Conservation (phyloP, 805 yeast genomes). For the Monosporozyma yasuniensis region DNA sequence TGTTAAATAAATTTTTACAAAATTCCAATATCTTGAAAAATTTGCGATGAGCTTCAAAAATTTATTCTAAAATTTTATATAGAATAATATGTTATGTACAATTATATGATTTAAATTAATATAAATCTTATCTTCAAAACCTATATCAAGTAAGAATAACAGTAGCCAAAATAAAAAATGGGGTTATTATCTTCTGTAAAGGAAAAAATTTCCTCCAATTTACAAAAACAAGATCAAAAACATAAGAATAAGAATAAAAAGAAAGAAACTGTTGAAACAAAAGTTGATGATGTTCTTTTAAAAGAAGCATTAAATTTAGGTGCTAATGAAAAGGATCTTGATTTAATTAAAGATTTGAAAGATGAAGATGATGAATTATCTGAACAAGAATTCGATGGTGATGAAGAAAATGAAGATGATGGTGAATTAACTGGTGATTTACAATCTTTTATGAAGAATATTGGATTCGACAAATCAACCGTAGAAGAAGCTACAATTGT, state of each 20-base stretch:
- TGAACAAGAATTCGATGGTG: slow-evolving; percentile 33
- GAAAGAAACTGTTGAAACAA: slow-evolving; percentile 10
- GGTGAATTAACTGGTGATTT: slow-evolving; percentile 45
- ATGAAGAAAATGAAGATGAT: slow-evolving; percentile 30
- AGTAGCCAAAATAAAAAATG: not conserved
- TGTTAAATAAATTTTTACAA: no score
- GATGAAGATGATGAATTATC: slow-evolving; percentile 40
- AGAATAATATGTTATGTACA: not conserved
- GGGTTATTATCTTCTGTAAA: slow-evolving; percentile 41
- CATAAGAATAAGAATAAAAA: slow-evolving; percentile 18
- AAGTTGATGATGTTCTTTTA: slow-evolving; percentile 35
- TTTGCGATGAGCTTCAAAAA: slow-evolving; percentile 4
- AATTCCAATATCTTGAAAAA: not conserved
- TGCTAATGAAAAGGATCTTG: slow-evolving; percentile 76
- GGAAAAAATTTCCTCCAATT: slow-evolving; percentile 52
- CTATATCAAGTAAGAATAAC: not conserved
- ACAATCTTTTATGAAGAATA: slow-evolving; percentile 50
- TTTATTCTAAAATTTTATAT: not conserved
- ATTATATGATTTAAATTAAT: no score
- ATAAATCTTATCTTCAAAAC: not conserved
- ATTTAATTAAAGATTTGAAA: slow-evolving; percentile 46
- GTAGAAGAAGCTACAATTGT: slow-evolving; percentile 23
- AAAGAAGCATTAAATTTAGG: slow-evolving; percentile 75
- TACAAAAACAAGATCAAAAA: slow-evolving; percentile 27
- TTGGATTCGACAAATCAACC: slow-evolving; percentile 47